Conservation (phyloP, 2,329 filamentous ascomycete species). For the Pseudodiploospora longispora region DNA sequence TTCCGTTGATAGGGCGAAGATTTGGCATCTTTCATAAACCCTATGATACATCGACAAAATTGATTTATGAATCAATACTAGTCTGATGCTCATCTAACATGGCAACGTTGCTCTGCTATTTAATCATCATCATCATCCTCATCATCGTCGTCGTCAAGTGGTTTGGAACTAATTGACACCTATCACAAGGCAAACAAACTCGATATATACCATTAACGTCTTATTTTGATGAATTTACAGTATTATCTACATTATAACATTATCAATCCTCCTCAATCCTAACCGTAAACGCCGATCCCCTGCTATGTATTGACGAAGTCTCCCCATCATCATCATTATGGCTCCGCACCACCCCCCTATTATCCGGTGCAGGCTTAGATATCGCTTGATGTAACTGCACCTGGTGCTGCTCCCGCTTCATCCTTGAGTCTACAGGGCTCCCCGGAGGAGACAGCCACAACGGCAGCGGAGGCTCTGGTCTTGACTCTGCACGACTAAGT, state of each 20-base stretch:
- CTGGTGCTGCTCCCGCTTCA: slow-evolving; percentile 1
- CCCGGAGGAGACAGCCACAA: slow-evolving; percentile 6
- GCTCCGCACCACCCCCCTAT: neutral
- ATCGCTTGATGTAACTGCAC: slow-evolving; percentile 10
- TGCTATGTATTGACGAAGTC: slow-evolving; percentile 7
- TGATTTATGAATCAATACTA: too few species aligned
- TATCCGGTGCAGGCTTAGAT: slow-evolving; percentile 5
- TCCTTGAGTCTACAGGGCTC: neutral
- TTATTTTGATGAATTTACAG: too few species aligned
- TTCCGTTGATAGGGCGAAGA: too few species aligned
- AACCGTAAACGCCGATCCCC: slow-evolving; percentile 12
- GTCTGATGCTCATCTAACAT: too few species aligned
- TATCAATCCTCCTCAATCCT: slow-evolving; percentile 7
- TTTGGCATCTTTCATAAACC: too few species aligned
- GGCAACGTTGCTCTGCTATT: too few species aligned
- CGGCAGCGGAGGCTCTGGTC: slow-evolving; percentile 3
- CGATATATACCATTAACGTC: too few species aligned
- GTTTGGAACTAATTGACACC: too few species aligned
- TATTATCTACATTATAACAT: neutral
- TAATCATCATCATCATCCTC: too few species aligned
- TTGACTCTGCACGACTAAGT: neutral
- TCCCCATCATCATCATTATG: slow-evolving; percentile 6
- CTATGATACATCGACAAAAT: too few species aligned
- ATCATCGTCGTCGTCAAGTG: too few species aligned
- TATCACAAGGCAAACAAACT: too few species aligned